Conservation (phyloP, 2,329 filamentous ascomycete species). For the Aspergillus sp. region DNA sequence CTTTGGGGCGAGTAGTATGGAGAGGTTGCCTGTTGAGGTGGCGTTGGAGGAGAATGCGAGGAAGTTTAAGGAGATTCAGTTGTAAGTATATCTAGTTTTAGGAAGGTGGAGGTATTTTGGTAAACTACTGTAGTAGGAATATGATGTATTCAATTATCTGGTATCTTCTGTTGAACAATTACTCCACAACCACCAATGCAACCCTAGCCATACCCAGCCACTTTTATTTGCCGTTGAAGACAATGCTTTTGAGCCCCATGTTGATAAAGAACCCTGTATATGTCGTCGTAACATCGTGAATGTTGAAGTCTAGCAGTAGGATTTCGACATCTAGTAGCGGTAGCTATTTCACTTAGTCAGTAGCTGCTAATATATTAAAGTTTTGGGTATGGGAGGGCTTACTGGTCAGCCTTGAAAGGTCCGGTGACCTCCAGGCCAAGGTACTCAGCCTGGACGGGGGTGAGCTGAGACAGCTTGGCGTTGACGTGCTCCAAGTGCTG, state of each 20-base stretch:
- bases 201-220: constrained; percentile 30
- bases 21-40: constrained; percentile 67
- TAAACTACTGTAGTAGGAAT: too few relatives aligned
- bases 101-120: too few relatives aligned
- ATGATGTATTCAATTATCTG: background rate
- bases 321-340: constrained; percentile 63
- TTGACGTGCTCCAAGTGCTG: constrained; percentile 93
- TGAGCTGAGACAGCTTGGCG: constrained; percentile 87
- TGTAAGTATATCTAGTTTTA: constrained; percentile 10
- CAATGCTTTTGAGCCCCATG: constrained; percentile 53
- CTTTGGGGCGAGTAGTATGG: constrained; percentile 70
- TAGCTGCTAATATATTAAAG: background rate
- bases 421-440: constrained; percentile 82
- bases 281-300: constrained; percentile 62
- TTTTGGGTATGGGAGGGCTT: constrained; percentile 36
- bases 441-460: constrained; percentile 87
- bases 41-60: constrained; percentile 63
- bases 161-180: constrained; percentile 39
- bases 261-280: constrained; percentile 47
- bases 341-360: constrained; percentile 42
- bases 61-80: constrained; percentile 53
- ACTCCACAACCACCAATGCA: constrained; percentile 6
- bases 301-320: constrained; percentile 53
- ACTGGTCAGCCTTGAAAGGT: constrained; percentile 95
- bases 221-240: constrained; percentile 64